Base-by-base conservation (phyloP, 495 filamentous ascomycete genomes). In the Amphirosellinia nigrospora region DNA sequence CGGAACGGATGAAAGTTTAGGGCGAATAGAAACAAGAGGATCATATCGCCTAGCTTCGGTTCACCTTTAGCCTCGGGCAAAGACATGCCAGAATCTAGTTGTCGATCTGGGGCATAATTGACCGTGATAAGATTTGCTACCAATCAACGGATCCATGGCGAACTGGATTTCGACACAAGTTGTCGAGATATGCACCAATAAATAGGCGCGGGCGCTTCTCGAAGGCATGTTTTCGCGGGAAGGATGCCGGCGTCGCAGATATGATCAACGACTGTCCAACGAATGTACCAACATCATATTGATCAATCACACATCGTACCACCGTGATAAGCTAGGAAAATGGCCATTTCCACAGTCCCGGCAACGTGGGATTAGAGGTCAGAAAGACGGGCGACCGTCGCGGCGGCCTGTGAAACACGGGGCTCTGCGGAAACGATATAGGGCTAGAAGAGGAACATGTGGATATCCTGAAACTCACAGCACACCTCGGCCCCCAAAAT, bases 171-270 rank as follows among this genome's bases (percentile, higher is more conserved):
- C 19, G 10, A 28, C 59, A 19, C 39, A 30, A 15, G 45, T 21
- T 46, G 43, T 43, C 36, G 32, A 28, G 16, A 64, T 38, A 41
- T 4, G n/a, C 36, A 45, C 30, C 13, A 10, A 5, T 38, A 19
- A n/a, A 38, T 46, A 62, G 3, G 28, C 41, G 66, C 41, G 56
- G 36, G 39, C 46, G 62, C 58, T 68, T 26, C 36, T 50, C 67
- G 70, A 72, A 72, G 60, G 70, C 59, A 65, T 56, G 50, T 50
- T 64, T 13, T 23, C 28, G 53, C 67, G 50, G 53, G 70, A 69
- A 74, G 72, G 74, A 76, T 72, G 56, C 53, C 55, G 64, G 70
- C 53, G 63, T 69, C 52, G 32, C 66, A 59, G 41, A 52, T 39
- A 16, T 39, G 48, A 53, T 48, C 21, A 53, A 53, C 19, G 32